Conservation (phyloP, 805 yeast genomes). For the Priceomyces medius region DNA sequence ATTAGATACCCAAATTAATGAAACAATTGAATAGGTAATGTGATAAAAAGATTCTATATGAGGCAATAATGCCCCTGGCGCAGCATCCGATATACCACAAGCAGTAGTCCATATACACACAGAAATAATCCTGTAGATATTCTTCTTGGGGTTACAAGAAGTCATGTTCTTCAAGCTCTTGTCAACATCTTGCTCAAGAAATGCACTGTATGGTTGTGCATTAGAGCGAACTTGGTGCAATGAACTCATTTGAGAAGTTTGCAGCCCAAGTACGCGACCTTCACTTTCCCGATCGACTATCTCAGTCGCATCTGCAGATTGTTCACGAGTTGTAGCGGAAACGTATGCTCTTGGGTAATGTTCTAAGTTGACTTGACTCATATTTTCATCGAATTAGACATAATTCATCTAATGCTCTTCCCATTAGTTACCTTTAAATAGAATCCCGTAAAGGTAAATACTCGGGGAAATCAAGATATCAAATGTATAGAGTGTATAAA, state of each 20-base stretch:
- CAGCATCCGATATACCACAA: constrained; percentile 25
- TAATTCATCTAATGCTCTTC: no score
- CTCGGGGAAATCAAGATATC: no score
- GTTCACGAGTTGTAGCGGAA: background rate
- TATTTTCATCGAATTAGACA: no score
- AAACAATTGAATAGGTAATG: constrained; percentile 23
- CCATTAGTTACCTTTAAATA: no score
- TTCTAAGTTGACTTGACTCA: background rate
- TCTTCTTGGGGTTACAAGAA: constrained; percentile 23
- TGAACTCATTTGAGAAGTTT: background rate
- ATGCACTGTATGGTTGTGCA: background rate
- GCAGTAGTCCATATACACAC: constrained; percentile 18
- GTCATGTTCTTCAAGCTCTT: constrained; percentile 29
- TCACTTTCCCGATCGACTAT: background rate
- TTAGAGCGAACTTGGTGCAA: background rate
- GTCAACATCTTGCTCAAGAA: background rate
- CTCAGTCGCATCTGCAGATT: background rate
- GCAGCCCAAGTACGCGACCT: background rate
- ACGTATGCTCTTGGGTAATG: background rate
- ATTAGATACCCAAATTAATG: constrained; percentile 27
- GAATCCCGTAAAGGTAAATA: no score
- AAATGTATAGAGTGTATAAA: no score
- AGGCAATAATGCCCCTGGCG: constrained; percentile 29
- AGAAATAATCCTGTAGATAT: constrained; percentile 17
- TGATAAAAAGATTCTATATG: constrained; percentile 22